Percentiles rank a stretch among this genome's conserved stretches.
Conservation (phyloP, 257 asterid species). For the Dorcoceras hygrometricum region DNA sequence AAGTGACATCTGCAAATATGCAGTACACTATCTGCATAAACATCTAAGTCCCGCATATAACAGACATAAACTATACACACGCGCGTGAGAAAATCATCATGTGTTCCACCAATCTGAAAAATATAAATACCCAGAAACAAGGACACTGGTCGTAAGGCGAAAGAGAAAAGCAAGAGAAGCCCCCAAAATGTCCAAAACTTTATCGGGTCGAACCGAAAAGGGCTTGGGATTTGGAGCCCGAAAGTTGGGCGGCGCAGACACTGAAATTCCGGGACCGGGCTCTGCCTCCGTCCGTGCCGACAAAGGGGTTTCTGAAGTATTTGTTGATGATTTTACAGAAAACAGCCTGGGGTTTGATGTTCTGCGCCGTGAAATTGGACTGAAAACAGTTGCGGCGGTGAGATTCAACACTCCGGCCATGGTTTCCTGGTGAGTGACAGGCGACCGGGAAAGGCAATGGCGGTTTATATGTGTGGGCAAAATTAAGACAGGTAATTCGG, state of each 20-base stretch:
- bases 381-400: conserved; percentile 44
- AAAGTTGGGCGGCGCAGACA: conserved; percentile 78
- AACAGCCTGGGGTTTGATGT: conserved; percentile 27
- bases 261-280: conserved; percentile 32
- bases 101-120: no score
- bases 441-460: neutral
- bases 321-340: conserved; percentile 39
- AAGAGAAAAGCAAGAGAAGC: conserved; percentile 84
- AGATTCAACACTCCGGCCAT: conserved; percentile 65
- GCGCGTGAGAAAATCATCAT: neutral
- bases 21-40: neutral
- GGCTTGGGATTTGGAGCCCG: conserved; percentile 82
- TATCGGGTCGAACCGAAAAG: conserved; percentile 72
- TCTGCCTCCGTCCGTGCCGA: conserved; percentile 29
- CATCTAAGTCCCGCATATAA: neutral
- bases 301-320: conserved; percentile 51
- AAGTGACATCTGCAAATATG: neutral
- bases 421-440: conserved; percentile 24
- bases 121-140: conserved; percentile 66
- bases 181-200: conserved; percentile 60
- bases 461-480: conserved; percentile 29
- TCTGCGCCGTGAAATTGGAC: conserved; percentile 36
- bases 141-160: conserved; percentile 75
- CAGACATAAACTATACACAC: no score
- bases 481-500: conserved; percentile 33